phyloP scores from a whole-genome alignment of 2,329 filamentous ascomycete genomes.

The Fusarium lateritium region DNA sequence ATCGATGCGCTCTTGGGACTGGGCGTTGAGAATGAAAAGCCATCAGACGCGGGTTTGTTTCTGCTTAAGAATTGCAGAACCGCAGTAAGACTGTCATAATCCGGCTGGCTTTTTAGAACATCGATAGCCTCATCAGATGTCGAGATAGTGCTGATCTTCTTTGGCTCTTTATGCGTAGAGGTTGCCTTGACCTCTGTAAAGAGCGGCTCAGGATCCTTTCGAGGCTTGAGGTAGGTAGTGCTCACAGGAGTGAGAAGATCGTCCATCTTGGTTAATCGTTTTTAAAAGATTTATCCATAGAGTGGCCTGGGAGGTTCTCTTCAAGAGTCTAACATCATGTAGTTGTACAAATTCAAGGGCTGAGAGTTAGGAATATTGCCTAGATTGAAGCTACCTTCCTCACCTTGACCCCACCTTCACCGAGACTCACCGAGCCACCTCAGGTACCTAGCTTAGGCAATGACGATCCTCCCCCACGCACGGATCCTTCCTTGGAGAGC shows the following conservation, averaged over 20 bases:
- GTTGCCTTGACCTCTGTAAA: slow-evolving; percentile 55
- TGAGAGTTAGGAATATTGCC: slow-evolving; percentile 1
- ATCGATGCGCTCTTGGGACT: slow-evolving; percentile 81
- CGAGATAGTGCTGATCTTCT: slow-evolving; percentile 43
- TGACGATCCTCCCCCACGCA: slow-evolving; percentile 43
- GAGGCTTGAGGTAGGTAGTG: slow-evolving; percentile 63
- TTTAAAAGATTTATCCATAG: not conserved
- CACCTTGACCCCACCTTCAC: slow-evolving; percentile 54
- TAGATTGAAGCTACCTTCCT: not conserved
- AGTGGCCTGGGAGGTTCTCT: not conserved
- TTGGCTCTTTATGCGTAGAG: slow-evolving; percentile 13
- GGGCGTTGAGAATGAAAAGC: slow-evolving; percentile 59
- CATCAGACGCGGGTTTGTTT: slow-evolving; percentile 25
- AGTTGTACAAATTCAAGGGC: not conserved
- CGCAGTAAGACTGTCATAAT: slow-evolving; percentile 68
- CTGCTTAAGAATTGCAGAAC: slow-evolving; percentile 67
- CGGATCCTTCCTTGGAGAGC: slow-evolving; percentile 35
- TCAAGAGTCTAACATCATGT: not conserved
- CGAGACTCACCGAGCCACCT: slow-evolving; percentile 50
- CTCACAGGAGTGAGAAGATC: slow-evolving; percentile 68
- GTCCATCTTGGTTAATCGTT: slow-evolving; percentile 62
- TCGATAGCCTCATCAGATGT: slow-evolving; percentile 69
- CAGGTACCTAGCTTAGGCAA: slow-evolving; percentile 30
- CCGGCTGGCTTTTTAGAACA: slow-evolving; percentile 73
- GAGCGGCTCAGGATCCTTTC: slow-evolving; percentile 54